phyloP scores from a whole-genome alignment of 192 early-diverging fungal genomes.

The Neocallimastix lanati region DNA sequence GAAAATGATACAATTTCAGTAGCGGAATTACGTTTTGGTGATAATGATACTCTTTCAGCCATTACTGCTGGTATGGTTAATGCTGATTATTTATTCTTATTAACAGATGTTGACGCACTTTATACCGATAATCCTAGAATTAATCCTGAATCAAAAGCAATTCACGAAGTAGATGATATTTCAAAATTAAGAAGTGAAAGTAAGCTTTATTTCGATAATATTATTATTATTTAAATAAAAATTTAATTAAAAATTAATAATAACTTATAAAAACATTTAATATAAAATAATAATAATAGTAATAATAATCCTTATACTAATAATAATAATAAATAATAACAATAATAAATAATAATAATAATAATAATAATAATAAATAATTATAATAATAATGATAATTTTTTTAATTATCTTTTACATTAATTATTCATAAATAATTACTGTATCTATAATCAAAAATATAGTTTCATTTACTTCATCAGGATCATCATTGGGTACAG shows the following conservation, averaged over 20 bases:
- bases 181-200: conserved; percentile 54
- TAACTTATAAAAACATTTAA: no score
- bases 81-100: conserved; percentile 88
- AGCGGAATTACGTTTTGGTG: conserved; percentile 67
- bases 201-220: conserved; percentile 4
- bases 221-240: no score
- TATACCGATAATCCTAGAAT: conserved; percentile 92
- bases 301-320: no score
- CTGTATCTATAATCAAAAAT: no score
- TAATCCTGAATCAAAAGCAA: conserved; percentile 71
- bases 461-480: conserved; percentile 60
- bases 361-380: no score
- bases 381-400: no score
- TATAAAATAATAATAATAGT: no score
- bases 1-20: conserved; percentile 94
- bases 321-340: no score
- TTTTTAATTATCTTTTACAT: no score
- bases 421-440: no score
- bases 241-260: no score
- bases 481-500: conserved; percentile 83
- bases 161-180: conserved; percentile 75
- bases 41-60: conserved; percentile 94
- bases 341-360: no score
- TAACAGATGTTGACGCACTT: conserved; percentile 94
- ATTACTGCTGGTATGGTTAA: conserved; percentile 94